Evolutionary conservation across 2,329 filamentous ascomycete genomes (phyloP).

Genomic region (Curvularia verruculosa): DNA sequence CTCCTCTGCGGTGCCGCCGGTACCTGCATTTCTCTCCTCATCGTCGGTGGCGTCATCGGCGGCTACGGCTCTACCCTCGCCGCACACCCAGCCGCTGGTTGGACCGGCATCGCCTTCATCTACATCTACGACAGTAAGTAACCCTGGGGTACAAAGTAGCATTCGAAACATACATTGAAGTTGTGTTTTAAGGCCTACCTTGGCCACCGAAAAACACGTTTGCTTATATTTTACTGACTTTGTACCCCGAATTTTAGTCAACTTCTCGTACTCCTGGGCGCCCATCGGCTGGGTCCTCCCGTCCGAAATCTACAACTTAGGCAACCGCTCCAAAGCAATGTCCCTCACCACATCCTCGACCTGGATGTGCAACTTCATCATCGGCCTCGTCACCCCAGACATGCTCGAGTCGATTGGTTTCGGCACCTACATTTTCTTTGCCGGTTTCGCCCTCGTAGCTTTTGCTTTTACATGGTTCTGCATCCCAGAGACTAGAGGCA

Average conservation of each 20-base stretch:
- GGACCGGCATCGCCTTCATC: slow-evolving; percentile 70
- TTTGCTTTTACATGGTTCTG: slow-evolving; percentile 59
- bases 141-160: too few relatives aligned
- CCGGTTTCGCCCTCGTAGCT: slow-evolving; percentile 55
- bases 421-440: slow-evolving; percentile 60
- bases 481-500: slow-evolving; percentile 75
- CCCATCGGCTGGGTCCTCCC: slow-evolving; percentile 76
- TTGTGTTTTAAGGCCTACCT: too few relatives aligned
- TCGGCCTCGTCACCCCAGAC: slow-evolving; percentile 71
- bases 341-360: slow-evolving; percentile 73
- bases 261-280: slow-evolving; percentile 70
- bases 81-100: slow-evolving; percentile 66
- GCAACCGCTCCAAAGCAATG: slow-evolving; percentile 71
- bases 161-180: too few relatives aligned
- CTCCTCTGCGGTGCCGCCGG: slow-evolving; percentile 69
- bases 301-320: slow-evolving; percentile 75
- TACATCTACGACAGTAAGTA: slow-evolving; percentile 64
- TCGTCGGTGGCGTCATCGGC: slow-evolving; percentile 72
- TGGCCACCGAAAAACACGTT: too few relatives aligned
- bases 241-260: too few relatives aligned
- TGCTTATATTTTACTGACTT: too few relatives aligned
- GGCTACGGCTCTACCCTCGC: slow-evolving; percentile 64
- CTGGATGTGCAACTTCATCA: slow-evolving; percentile 79
- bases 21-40: slow-evolving; percentile 73
- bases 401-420: slow-evolving; percentile 68